These are phyloP conservation scores for Helianthus annuus DNA, from an alignment of 129 eudicot species.

Conservation along the genomic window HanXRQr2.0-SUNRISE NC_035438.2:66638277-66638776, in stretches of 20 bases:
- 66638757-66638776: too few species aligned
- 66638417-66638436: conserved; percentile 22
- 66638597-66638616: background rate
- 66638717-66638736: too few species aligned
- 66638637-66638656: background rate
- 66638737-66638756: too few species aligned
- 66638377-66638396: conserved; percentile 36
- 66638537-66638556: conserved; percentile 34
- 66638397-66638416: conserved; percentile 27
- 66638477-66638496: conserved; percentile 32
- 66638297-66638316: conserved; percentile 92
- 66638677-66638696: background rate
- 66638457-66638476: conserved; percentile 38
- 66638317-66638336: conserved; percentile 49
- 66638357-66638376: conserved; percentile 53
- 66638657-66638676: background rate
- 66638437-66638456: conserved; percentile 32
- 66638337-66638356: conserved; percentile 37
- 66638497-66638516: conserved; percentile 40
- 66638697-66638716: background rate
- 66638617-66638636: background rate
- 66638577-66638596: conserved; percentile 22
- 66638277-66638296: conserved; percentile 42
- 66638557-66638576: conserved; percentile 34
- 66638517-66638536: conserved; percentile 34